Base-by-base conservation (phyloP, 1,139 yeast species). In the Arxiozyma heterogenica region DNA sequence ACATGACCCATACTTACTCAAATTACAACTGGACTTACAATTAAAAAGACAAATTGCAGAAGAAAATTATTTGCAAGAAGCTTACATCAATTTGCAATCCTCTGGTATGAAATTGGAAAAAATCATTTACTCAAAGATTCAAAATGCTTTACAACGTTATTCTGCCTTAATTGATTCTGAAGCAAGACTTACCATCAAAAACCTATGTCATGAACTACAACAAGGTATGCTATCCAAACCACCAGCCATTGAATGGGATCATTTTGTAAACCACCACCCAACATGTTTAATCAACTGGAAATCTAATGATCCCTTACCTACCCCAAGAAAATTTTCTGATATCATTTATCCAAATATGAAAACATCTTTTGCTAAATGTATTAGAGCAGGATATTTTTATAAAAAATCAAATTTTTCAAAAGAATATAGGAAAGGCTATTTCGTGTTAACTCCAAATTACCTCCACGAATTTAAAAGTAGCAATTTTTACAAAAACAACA, bases 51-150 rank as follows among this genome's bases (percentile, higher is more conserved):
- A 86, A 66, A 64, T 86, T 49, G 74, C 77, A 50, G 86, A 84
- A 62, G 94, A 86, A 65, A 82, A 80, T 59, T 83, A 82, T 64
- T 71, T 86, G 53, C 82, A 83, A 65, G 89, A 84, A 59, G 86
- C 88, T 1, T 86, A 78, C 62, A 75, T 80, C 56, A 86, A 84
- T 65, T 71, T 86, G 57, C 93, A 86, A 68, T 76, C 75, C 46
- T 81, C 88, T n/a, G 86, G 88, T 27, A 78, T 84, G 56, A 84
- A 83, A 64, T 72, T 86, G 58, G 93, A 86, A 64, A 78, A 82
- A 58, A 85, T 86, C 58, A 78, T 86, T 23, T 86, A 79, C 50
- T 67, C 78, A 52, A 90, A 84, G 63, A 73, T 85, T 43, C 90
- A 85, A 67, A 76, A 75, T 56, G 76, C 84, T 58, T 68, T 84